phyloP scores from a whole-genome alignment of 2,329 filamentous ascomycete species.

The Beauveria brongniartii region DNA sequence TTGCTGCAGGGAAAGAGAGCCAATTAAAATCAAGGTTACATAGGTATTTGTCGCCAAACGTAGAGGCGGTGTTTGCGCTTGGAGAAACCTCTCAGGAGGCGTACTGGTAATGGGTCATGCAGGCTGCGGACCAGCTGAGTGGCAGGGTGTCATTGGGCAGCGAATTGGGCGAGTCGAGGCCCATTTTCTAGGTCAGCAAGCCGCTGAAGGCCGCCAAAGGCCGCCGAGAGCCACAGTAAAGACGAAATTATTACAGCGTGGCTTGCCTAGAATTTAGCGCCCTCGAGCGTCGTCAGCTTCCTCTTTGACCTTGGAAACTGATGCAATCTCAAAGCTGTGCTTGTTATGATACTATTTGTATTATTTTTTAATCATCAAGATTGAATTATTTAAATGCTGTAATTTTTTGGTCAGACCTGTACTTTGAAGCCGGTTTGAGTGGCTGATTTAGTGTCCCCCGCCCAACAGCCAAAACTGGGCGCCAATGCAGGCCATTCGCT shows the following conservation, averaged over 20 bases:
- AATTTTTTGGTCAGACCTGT: too few species aligned
- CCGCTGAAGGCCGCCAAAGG: too few species aligned
- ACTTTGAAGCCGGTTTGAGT: background rate
- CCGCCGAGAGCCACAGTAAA: background rate
- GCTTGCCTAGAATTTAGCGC: background rate
- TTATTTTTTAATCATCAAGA: too few species aligned
- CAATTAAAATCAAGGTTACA: background rate
- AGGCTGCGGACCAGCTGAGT: background rate
- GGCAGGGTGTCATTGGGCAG: background rate
- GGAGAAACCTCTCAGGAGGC: too few species aligned
- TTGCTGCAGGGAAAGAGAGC: background rate
- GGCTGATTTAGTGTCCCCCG: background rate
- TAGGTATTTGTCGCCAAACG: background rate
- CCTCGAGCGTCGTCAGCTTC: background rate
- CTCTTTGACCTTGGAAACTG: too few species aligned
- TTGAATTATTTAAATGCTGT: too few species aligned
- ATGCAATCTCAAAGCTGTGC: too few species aligned
- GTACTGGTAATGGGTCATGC: background rate
- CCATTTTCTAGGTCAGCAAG: background rate
- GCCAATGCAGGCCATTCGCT: constrained; percentile 1
- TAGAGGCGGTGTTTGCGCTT: background rate
- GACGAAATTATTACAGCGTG: background rate
- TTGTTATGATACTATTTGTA: too few species aligned
- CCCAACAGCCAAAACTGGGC: background rate
- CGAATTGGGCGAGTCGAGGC: background rate